Evolutionary conservation across 495 filamentous ascomycete genomes (phyloP).

Genomic region (Cudoniella acicularis): DNA sequence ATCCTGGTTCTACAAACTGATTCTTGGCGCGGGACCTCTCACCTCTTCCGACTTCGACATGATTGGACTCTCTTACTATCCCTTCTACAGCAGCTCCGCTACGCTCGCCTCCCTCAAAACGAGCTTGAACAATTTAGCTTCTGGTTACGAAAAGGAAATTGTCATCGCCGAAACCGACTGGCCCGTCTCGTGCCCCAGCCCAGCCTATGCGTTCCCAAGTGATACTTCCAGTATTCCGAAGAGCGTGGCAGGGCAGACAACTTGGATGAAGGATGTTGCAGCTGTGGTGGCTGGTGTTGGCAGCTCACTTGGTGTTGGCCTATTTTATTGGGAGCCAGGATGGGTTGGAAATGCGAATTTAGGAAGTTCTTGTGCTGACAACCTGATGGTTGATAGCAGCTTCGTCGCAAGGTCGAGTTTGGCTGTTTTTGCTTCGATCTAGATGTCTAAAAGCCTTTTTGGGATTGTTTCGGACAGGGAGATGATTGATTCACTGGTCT

Average conservation of each 20-base stretch:
- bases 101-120: slow-evolving; percentile 52
- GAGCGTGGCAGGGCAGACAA: slow-evolving; percentile 55
- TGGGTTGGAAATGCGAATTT: slow-evolving; percentile 62
- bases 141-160: slow-evolving; percentile 55
- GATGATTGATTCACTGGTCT: too few species aligned
- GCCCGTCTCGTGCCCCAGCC: slow-evolving; percentile 56
- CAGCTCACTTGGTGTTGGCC: slow-evolving; percentile 40
- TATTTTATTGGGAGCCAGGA: slow-evolving; percentile 72
- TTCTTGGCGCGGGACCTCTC: slow-evolving; percentile 49
- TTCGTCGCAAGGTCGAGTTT: slow-evolving; percentile 16
- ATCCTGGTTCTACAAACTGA: slow-evolving; percentile 57
- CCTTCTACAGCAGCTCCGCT: slow-evolving; percentile 56
- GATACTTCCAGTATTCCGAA: slow-evolving; percentile 56
- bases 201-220: slow-evolving; percentile 51
- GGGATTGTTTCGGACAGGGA: too few species aligned
- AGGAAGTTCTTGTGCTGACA: slow-evolving; percentile 51
- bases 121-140: slow-evolving; percentile 55
- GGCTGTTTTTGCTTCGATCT: slow-evolving; percentile 20
- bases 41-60: slow-evolving; percentile 57
- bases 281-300: slow-evolving; percentile 47
- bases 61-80: slow-evolving; percentile 70
- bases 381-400: slow-evolving; percentile 35
- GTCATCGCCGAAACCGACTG: slow-evolving; percentile 66
- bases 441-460: not conserved
- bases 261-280: slow-evolving; percentile 53